Evolutionary conservation across 148 eudicot genomes (phyloP).

Genomic region (Spergularia marina): DNA sequence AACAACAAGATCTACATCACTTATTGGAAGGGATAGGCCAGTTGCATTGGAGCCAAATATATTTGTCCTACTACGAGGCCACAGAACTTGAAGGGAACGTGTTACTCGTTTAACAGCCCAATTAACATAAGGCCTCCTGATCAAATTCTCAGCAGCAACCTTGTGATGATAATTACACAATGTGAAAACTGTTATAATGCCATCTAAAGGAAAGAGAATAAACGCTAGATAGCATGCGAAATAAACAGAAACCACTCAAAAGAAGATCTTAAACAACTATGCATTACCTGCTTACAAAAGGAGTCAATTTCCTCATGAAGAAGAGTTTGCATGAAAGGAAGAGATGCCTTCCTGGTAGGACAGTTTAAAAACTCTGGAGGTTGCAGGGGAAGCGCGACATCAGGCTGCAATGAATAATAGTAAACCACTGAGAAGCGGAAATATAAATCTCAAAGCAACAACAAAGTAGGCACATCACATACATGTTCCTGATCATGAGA

Average conservation of each 20-base stretch:
- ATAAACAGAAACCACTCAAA: not conserved
- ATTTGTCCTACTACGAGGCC: slow-evolving; percentile 96
- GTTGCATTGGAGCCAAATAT: slow-evolving; percentile 93
- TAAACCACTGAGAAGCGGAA: slow-evolving; percentile 2
- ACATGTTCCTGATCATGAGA: slow-evolving; percentile 97
- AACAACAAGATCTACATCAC: slow-evolving; percentile 98
- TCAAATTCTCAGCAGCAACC: slow-evolving; percentile 88
- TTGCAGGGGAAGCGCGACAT: slow-evolving; percentile 76
- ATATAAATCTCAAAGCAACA: slow-evolving; percentile 14
- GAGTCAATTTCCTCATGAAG: slow-evolving; percentile 94
- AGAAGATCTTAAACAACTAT: slow-evolving; percentile 25
- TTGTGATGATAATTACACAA: slow-evolving; percentile 29
- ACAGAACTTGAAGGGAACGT: slow-evolving; percentile 92
- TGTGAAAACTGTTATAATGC: slow-evolving; percentile 16
- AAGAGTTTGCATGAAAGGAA: slow-evolving; percentile 60
- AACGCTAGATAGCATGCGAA: not conserved
- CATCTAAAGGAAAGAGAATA: not conserved
- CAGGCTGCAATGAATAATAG: slow-evolving; percentile 60
- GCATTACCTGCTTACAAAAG: slow-evolving; percentile 85
- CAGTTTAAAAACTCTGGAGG: slow-evolving; percentile 63
- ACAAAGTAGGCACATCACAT: slow-evolving; percentile 23
- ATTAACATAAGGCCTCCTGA: slow-evolving; percentile 79
- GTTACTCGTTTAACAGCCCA: slow-evolving; percentile 98
- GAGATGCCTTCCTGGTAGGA: slow-evolving; percentile 52
- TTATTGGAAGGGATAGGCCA: slow-evolving; percentile 93